Base-by-base conservation (phyloP, 176 grass and related monocot species). In the Oryza glumipatula region DNA sequence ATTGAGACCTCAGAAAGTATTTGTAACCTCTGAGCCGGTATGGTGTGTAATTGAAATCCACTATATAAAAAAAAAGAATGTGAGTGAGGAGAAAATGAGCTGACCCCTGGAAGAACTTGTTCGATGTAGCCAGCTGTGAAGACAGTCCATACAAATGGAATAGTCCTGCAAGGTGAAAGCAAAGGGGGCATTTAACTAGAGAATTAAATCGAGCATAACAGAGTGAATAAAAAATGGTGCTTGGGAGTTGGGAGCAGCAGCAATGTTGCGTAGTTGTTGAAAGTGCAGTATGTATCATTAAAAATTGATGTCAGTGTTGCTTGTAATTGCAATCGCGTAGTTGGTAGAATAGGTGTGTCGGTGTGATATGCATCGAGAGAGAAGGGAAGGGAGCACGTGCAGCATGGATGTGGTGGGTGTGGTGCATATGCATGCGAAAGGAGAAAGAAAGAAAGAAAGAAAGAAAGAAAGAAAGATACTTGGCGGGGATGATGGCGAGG, bases 71-170 rank as follows among this genome's bases (percentile, higher is more conserved):
- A n/a, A 58, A 11, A 44, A 44, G 9, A 58, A 58, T 3, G 54
- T 21, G n/a, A 8, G 5, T 3, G 54, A 58, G 54, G 6, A 58
- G 39, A 54, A 79, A 80, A 4, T 32, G 23, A 46, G 51, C 69
- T 64, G 78, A 99, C 97, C 97, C 97, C 94, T 67, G 90, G 88
- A 86, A 99, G 94, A 68, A 92, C 90, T 91, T 99, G 97, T 77
- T 99, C 97, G 21, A 99, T 88, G 76, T 96, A 99, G 58, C 97
- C 97, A 70, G 97, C 94, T 10, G 97, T 99, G 82, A 99, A 85
- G 76, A 99, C 88, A 3, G 93, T 99, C 97, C 97, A 99, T 16
- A 93, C 92, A 67, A 94, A 99, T 36, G 97, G 97, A 83, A 99
- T 99, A 69, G 97, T 96, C 86, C 96, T 99, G 83, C 56, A 82